Evolutionary conservation across 306 rosid genomes (phyloP), one percentile per base, ranked within the genome.

Genomic region (Quercus rubra): DNA sequence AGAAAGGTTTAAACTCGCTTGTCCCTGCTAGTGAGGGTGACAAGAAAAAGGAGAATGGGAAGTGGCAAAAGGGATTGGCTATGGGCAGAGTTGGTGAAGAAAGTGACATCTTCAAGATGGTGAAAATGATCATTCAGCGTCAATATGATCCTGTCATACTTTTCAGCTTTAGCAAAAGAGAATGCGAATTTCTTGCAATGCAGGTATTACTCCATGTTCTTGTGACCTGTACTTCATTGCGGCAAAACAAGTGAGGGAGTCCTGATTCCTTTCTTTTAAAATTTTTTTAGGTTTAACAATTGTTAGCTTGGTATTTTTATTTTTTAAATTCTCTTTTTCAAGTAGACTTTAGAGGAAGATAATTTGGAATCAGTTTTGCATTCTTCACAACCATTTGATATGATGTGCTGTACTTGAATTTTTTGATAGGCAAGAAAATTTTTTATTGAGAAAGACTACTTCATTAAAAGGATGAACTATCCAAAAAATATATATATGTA

Each of bases 151-250:
- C 99, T 11, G 97, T 95, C 55, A 95, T 95, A 86, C 89, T 92
- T 61, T 95, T 95, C 88, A 89, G 98, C 86, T 95, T 95, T 82
- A 95, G 99, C 94, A 95, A 92, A 89, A 89, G 92, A 84, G 99
- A 95, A 81, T 95, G 99, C 55, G 99, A 95, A 70, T 66, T 83
- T 81, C 99, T 92, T 75, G 99, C 99, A 58, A 91, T 92, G 99
- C 99, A 95, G 99, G 99, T 95, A 76, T 71, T 52, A 70, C 20
- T 69, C n/a, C 66, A 57, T 63, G 27, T 69, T 74, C 27, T 10
- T 70, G 54, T 75, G 27, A 30, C 63, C 15, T 62, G 30, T 68
- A 30, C 38, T 30, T 57, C 56, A 30, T 54, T 46, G 46, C 0
- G 0, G 46, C 46, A 49, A 12, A 12, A 49, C 3, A 17, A 49